These are phyloP conservation scores for Cutaneotrichosporon dermatis DNA, from an alignment of 1,284 basidiomycete species.

Conservation along the genomic window DNA sequence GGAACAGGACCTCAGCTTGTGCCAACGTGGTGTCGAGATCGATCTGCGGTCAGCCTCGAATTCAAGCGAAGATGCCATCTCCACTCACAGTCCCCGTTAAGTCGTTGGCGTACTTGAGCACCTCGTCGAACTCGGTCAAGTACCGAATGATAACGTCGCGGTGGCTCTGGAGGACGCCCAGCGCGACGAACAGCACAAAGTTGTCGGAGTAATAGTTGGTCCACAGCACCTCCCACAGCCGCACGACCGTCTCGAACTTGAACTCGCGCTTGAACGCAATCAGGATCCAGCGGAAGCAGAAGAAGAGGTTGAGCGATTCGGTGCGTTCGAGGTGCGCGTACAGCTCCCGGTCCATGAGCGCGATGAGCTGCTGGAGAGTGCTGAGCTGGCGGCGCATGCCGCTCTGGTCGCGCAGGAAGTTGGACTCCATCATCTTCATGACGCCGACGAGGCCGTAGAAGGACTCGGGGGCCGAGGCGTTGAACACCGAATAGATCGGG, in stretches of 20 bases:
- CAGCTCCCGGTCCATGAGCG: constrained; percentile 88
- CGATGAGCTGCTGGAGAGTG: constrained; percentile 82
- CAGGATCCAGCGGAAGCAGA: constrained; percentile 80
- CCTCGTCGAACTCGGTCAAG: constrained; percentile 64
- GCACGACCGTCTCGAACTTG: constrained; percentile 77
- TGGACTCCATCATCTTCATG: constrained; percentile 93
- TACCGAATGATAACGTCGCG: constrained; percentile 90
- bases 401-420: constrained; percentile 92
- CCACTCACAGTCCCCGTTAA: constrained; percentile 68
- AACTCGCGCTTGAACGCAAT: constrained; percentile 96
- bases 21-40: constrained; percentile 85
- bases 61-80: not conserved
- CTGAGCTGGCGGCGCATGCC: constrained; percentile 94
- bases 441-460: constrained; percentile 95
- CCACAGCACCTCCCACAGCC: constrained; percentile 93
- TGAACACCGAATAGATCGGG: constrained; percentile 87
- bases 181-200: constrained; percentile 90
- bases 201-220: constrained; percentile 81
- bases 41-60: constrained; percentile 51
- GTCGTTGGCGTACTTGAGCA: constrained; percentile 92
- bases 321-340: constrained; percentile 84
- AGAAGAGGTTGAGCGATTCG: constrained; percentile 90
- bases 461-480: constrained; percentile 78
- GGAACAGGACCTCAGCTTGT: constrained; percentile 88
- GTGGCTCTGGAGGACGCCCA: constrained; percentile 90